phyloP scores from a whole-genome alignment of 2,329 filamentous ascomycete species.

The Phaeoacremonium minimum region DNA sequence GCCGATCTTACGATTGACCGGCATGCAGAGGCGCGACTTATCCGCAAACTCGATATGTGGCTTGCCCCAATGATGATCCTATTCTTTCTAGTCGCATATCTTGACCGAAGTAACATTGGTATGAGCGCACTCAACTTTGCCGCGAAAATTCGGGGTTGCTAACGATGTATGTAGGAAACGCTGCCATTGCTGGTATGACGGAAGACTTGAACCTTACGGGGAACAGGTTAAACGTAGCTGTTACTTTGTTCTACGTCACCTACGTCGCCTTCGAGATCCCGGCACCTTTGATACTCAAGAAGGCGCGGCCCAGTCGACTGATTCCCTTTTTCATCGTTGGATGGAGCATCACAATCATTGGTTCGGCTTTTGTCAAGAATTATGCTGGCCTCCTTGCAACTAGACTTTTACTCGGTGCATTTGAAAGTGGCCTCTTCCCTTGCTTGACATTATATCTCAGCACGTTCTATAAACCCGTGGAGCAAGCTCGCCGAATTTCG shows the following conservation, averaged over 20 bases:
- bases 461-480: slow-evolving; percentile 34
- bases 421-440: slow-evolving; percentile 25
- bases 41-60: slow-evolving; percentile 10
- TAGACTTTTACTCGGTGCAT: slow-evolving; percentile 22
- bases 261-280: slow-evolving; percentile 40
- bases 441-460: slow-evolving; percentile 30
- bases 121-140: neutral
- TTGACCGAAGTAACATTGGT: slow-evolving; percentile 12
- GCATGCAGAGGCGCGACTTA: slow-evolving; percentile 6
- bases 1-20: slow-evolving; percentile 6
- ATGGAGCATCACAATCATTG: slow-evolving; percentile 34
- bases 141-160: neutral
- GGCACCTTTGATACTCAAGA: slow-evolving; percentile 53
- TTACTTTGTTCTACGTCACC: slow-evolving; percentile 13
- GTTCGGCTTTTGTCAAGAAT: slow-evolving; percentile 30
- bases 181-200: slow-evolving; percentile 12
- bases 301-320: slow-evolving; percentile 45
- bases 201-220: slow-evolving; percentile 8
- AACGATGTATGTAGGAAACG: slow-evolving; percentile 6
- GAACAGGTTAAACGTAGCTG: slow-evolving; percentile 10
- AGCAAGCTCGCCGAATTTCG: slow-evolving; percentile 32
- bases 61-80: slow-evolving; percentile 10
- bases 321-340: slow-evolving; percentile 43
- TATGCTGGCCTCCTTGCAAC: slow-evolving; percentile 15
- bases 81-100: slow-evolving; percentile 11